Evolutionary conservation across 768 basidiomycete genomes (phyloP), one percentile per base, ranked within the genome.

Genomic region (Agaricus bisporus): DNA sequence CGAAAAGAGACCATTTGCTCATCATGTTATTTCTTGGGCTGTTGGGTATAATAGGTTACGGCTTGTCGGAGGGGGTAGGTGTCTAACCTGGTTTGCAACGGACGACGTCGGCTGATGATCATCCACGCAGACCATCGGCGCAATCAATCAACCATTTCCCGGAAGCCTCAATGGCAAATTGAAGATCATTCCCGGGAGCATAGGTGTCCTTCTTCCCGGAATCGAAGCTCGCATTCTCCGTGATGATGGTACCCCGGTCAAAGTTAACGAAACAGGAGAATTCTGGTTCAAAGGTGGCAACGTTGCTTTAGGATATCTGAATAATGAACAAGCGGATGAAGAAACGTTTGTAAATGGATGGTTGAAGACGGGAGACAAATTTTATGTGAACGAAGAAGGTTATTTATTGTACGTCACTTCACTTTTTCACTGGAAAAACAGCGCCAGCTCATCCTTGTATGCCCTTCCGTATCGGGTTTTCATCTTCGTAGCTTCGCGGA

Each of bases 331-430:
- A 55, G 84, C 86, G 0, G 88, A 80, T 22, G 68, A 69, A 47
- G 80, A 81, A 59, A 83, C 87, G 0, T 91, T 91, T 61, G 60
- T 79, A 11, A 73, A 79, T 42, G 86, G 88, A 17, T 92, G 90
- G 90, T 59, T 92, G 22, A 73, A 71, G 49, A 91, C 87, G 0
- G 90, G 90, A 2, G 89, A 92, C 64, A 71, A 75, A 49, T 85
- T 90, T 62, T 68, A 75, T 37, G 78, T 81, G 4, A 79, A 86
- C 57, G 71, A 73, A 56, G 70, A 82, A 4, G 82, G 81, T 0
- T 75, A 79, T 54, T 81, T 89, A 61, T 91, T 78, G 86, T 88
- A 55, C 39, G 81, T 70, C 20, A 41, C 38, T 46, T 20, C 45
- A 5, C 55, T 25, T 3, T 3, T 22, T 22, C 22, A 22, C 22